Evolutionary conservation across 495 filamentous ascomycete genomes (phyloP), one percentile per base, ranked within the genome.

Genomic region (Umbilicaria muhlenbergii): DNA sequence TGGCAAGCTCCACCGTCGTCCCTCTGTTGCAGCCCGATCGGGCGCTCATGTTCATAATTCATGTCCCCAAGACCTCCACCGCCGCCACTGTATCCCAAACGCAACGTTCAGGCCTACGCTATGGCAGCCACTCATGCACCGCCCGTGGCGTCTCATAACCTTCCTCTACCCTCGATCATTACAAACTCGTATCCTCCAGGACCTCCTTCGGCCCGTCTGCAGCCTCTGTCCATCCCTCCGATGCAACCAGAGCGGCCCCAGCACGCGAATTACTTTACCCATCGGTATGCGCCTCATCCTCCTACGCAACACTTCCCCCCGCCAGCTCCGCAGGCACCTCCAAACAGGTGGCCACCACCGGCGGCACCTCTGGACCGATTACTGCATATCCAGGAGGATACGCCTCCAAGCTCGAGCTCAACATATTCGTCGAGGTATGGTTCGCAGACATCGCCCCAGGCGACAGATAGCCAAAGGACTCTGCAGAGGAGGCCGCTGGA

Each of bases 161-260:
- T 48, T 11, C 46, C 46, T 2, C 46, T 41, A 2, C 46, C 46
- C 6, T 31, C 28, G 10, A 44, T 39, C 32, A 31, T 42, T 21
- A 36, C 45, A 24, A 31, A 28, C 24, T 6, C 36, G 12, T 38
- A 36, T 35, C 41, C 40, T 11, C 36, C 42, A 34, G 32, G 42
- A 19, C 46, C 46, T 16, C 28, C 41, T 11, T 41, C 46, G 31
- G 31, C 41, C n/a, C 46, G 43, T 34, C 17, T 48, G 14, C 40
- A 48, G 36, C 46, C 46, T 44, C 39, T 37, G 10, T 48, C 43
- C 18, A 37, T 43, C 15, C 46, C 46, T 17, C 46, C 39, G 15
- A 43, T 41, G 15, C 46, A 40, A 15, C 40, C 42, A 12, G 46
- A 39, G 19, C 46, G 46, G 32, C 46, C 46, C 19, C 46, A 38